These are phyloP conservation scores for Leishmania mexicana DNA, from an alignment of 208 protist species.

Conservation along the genomic window DNA sequence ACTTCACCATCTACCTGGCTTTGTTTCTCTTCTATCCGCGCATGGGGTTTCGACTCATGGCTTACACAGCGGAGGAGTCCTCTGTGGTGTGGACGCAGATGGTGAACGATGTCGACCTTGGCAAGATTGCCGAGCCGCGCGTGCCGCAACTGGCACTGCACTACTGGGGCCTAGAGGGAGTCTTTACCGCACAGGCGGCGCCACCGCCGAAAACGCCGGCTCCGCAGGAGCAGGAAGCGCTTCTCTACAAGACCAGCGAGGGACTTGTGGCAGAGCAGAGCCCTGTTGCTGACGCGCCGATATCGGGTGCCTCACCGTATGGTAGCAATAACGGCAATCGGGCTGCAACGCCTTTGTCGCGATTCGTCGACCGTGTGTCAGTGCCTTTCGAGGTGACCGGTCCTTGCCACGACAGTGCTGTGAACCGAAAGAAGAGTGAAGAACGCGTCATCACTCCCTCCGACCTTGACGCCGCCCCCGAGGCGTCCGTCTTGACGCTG, in stretches of 20 bases:
- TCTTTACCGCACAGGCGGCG: conserved; percentile 33
- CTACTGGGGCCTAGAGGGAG: conserved; percentile 64
- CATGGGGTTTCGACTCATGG: conserved; percentile 77
- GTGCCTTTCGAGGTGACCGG: background rate
- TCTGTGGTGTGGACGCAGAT: conserved; percentile 87
- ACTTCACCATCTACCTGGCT: conserved; percentile 51
- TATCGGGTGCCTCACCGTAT: background rate
- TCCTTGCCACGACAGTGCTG: background rate
- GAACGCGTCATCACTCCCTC: background rate
- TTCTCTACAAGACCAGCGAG: background rate
- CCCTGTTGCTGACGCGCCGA: background rate
- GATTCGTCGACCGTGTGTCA: background rate
- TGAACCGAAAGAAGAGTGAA: background rate
- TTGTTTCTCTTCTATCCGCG: conserved; percentile 68
- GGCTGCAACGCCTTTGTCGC: background rate
- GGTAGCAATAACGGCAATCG: background rate
- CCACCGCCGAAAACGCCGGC: conserved; percentile 26
- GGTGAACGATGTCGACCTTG: conserved; percentile 82
- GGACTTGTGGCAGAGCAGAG: background rate
- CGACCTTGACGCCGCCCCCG: background rate
- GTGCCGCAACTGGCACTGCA: conserved; percentile 55
- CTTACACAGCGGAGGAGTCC: conserved; percentile 80
- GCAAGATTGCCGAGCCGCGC: conserved; percentile 55
- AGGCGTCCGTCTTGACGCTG: conserved; percentile 37
- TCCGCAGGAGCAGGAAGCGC: conserved; percentile 3